These are phyloP conservation scores for Suhomyces chickasaworum DNA, from an alignment of 1,139 yeast genomes.

Conservation along the genomic window DNA sequence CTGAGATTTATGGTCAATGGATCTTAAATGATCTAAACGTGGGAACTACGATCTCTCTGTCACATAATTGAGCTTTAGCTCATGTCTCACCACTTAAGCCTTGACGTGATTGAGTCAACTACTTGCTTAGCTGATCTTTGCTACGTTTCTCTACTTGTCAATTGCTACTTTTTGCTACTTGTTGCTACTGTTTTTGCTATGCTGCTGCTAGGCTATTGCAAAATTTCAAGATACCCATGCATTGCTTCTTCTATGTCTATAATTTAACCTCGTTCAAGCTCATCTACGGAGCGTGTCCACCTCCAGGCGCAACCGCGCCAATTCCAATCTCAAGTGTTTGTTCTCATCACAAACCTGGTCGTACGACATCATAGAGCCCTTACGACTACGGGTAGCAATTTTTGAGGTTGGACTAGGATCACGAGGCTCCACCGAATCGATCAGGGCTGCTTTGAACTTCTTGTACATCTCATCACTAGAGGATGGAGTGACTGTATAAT, in stretches of 20 bases:
- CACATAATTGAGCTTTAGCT: too few species aligned
- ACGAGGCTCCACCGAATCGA: slow-evolving; percentile 9
- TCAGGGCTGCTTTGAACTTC: slow-evolving; percentile 12
- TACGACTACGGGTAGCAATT: slow-evolving; percentile 15
- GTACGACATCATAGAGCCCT: slow-evolving; percentile 15
- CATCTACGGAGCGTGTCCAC: slow-evolving; percentile 8
- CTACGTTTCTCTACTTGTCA: too few species aligned
- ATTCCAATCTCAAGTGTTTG: slow-evolving; percentile 17
- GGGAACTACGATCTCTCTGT: too few species aligned
- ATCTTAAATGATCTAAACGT: too few species aligned
- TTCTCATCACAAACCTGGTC: slow-evolving; percentile 20
- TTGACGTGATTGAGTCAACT: too few species aligned
- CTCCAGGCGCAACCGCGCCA: slow-evolving; percentile 18
- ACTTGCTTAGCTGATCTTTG: too few species aligned
- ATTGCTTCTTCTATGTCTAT: slow-evolving; percentile 3
- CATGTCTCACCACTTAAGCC: too few species aligned
- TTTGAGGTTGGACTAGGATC: slow-evolving; percentile 18
- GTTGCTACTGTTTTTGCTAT: too few species aligned
- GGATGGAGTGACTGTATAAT: slow-evolving; percentile 14
- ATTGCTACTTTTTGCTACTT: too few species aligned
- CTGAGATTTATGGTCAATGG: too few species aligned
- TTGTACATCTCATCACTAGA: slow-evolving; percentile 15
- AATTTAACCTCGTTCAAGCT: not conserved
- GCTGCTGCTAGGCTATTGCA: too few species aligned
- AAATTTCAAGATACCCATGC: not conserved